These are phyloP conservation scores for Kwoniella heveanensis DNA, from an alignment of 768 basidiomycete genomes.

Conservation along the genomic window DNA sequence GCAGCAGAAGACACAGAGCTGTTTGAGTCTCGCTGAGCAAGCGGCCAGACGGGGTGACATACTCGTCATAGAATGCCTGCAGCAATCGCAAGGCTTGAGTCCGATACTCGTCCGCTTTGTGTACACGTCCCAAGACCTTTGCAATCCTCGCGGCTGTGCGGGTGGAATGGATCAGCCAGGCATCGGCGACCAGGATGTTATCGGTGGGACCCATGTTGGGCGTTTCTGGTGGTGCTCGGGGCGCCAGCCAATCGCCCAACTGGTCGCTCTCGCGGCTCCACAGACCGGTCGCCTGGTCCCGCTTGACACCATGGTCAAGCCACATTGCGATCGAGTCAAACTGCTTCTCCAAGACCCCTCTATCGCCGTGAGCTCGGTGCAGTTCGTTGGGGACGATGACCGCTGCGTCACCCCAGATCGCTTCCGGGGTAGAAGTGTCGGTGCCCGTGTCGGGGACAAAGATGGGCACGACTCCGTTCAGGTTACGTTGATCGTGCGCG, in stretches of 20 bases:
- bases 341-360: conserved; percentile 30
- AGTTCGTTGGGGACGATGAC: conserved; percentile 44
- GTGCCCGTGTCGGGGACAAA: conserved; percentile 38
- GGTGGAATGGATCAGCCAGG: conserved; percentile 20
- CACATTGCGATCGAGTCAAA: conserved; percentile 43
- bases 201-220: conserved; percentile 21
- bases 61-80: conserved; percentile 32
- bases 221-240: conserved; percentile 36
- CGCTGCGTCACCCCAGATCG: conserved; percentile 48
- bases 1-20: conserved; percentile 32
- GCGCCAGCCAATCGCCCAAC: conserved; percentile 52
- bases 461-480: conserved; percentile 34
- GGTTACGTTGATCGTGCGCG: conserved; percentile 34
- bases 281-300: conserved; percentile 28
- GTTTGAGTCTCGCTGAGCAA: conserved; percentile 40
- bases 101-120: background rate
- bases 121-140: background rate
- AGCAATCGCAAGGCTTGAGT: conserved; percentile 31
- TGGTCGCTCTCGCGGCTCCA: conserved; percentile 27
- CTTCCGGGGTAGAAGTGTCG: conserved; percentile 15
- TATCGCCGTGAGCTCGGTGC: conserved; percentile 39
- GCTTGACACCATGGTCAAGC: conserved; percentile 46
- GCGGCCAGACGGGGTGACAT: conserved; percentile 39
- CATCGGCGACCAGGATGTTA: conserved; percentile 21
- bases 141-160: conserved; percentile 5